phyloP scores from a whole-genome alignment of 345 rosid genomes.

The Eucalyptus cloeziana region DNA sequence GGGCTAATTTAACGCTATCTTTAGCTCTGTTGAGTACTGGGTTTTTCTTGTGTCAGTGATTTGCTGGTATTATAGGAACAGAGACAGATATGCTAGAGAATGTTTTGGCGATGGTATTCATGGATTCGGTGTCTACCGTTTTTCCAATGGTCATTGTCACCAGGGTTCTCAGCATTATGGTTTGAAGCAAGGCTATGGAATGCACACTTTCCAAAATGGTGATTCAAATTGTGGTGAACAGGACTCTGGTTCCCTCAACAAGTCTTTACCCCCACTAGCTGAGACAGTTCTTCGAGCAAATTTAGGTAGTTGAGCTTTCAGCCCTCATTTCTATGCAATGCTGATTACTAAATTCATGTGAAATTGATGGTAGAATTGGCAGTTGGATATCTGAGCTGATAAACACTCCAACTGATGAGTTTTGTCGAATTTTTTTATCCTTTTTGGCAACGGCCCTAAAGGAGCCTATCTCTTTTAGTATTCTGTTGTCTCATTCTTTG shows the following conservation, averaged over 20 bases:
- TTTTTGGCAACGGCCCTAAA: not conserved
- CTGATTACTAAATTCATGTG: not conserved
- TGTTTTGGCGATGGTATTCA: conserved; percentile 82
- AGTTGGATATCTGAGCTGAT: not conserved
- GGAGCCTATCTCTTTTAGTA: not conserved
- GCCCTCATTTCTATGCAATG: not conserved
- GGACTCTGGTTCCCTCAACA: conserved; percentile 47
- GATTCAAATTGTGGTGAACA: conserved; percentile 60
- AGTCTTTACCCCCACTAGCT: conserved; percentile 19
- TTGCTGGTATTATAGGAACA: conserved; percentile 44
- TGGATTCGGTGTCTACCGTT: conserved; percentile 69
- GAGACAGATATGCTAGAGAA: conserved; percentile 81
- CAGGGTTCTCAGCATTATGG: conserved; percentile 96
- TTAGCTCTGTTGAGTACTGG: not conserved
- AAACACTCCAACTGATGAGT: not conserved
- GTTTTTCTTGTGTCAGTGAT: not conserved
- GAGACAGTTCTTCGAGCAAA: conserved; percentile 29
- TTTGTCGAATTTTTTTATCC: fast-evolving
- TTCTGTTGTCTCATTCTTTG: not conserved
- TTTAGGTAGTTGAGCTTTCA: conserved; percentile 33
- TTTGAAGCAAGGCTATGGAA: conserved; percentile 72
- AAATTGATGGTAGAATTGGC: not conserved
- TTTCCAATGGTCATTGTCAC: conserved; percentile 75
- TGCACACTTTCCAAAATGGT: conserved; percentile 58
- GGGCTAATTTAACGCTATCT: not conserved